Conservation (phyloP, 1,284 basidiomycete genomes). For the Melampsora americana region DNA sequence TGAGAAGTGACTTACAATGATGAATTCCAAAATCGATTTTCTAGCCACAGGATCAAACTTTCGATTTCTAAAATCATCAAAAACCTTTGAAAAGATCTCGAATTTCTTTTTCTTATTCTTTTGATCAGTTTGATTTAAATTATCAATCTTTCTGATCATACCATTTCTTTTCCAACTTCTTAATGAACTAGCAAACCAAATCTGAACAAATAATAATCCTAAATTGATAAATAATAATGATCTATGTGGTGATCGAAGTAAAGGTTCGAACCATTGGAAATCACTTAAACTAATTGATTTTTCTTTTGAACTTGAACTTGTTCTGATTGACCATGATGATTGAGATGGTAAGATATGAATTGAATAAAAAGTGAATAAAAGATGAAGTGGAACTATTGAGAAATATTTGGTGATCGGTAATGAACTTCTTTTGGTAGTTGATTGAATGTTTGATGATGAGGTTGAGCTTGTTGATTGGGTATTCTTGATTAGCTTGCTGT, state of each 20-base stretch:
- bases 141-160: no score
- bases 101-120: background rate
- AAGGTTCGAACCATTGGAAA: background rate
- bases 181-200: conserved; percentile 36
- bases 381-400: conserved; percentile 23
- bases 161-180: background rate
- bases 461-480: no score
- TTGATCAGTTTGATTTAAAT: background rate
- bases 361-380: conserved; percentile 13
- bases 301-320: background rate
- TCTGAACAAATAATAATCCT: conserved; percentile 21
- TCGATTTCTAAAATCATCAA: background rate
- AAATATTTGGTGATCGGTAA: conserved; percentile 18
- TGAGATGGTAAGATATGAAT: conserved; percentile 14
- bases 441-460: no score
- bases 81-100: background rate
- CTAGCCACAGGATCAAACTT: background rate
- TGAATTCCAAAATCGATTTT: background rate
- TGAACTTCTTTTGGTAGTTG: background rate
- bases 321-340: background rate
- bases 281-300: no score
- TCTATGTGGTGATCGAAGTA: background rate
- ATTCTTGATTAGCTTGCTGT: no score
- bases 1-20: background rate
- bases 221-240: conserved; percentile 16